Base-by-base conservation (phyloP, 2,329 filamentous ascomycete species). In the Kalmusia sp. region DNA sequence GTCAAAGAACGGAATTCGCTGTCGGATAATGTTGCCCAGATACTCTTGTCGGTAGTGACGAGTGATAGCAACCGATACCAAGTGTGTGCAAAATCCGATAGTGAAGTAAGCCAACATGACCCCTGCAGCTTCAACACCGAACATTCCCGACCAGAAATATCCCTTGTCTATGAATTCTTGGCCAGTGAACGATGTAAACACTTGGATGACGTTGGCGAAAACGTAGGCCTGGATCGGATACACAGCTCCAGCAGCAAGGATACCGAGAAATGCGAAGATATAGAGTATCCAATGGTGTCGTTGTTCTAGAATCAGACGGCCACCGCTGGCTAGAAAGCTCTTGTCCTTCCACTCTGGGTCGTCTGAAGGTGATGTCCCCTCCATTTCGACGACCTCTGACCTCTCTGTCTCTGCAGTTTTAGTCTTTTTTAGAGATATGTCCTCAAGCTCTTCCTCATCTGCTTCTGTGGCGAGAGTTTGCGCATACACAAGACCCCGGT, bases 131-230 rank as follows among this genome's bases (percentile, higher is more conserved):
- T 88, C 74, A 0, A 85, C 70, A 17, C 84, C 77, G 77, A 86
- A 90, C 84, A 89, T 89, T 54, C 87, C 77, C 0, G 85, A 81
- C 84, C 84, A 89, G 67, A 88, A 88, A 45, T 82, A 78, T 27
- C 79, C 80, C 41, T 65, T 60, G 17, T 66, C 50, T 1, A 74
- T 63, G 7, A 69, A 58, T 2, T 64, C 59, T 22, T 50, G 28
- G 9, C 63, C 67, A 3, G 63, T 65, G n/a, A n/a, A n/a, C 19
- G 69, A 62, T 2, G 70, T 73, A 39, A 77, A 76, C 11, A 74
- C 68, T 34, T 71, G 58, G 44, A 76, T 63, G 31, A 76, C 49
- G 12, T 71, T 67, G 31, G 73, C 71, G 39, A 76, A 75, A 25
- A 77, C 61, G 52, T 69, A 74, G 4, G 74, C 73, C 60, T 76